These are phyloP conservation scores for Eucalyptus tenuipes DNA, from an alignment of 345 rosid species.

Conservation along the genomic window DNA sequence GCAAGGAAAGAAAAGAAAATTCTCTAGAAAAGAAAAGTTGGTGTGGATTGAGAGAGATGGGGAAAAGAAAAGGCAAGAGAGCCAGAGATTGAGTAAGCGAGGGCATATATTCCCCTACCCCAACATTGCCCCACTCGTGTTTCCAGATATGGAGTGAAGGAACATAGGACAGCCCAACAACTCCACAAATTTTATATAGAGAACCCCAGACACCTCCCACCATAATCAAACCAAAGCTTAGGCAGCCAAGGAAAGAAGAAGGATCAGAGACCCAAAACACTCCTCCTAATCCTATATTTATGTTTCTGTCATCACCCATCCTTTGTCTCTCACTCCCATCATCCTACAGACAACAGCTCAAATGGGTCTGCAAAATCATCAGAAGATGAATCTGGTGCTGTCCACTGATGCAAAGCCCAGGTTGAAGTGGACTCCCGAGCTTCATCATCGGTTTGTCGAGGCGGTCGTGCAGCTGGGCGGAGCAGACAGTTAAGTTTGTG, in stretches of 20 bases:
- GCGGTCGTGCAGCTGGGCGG: slow-evolving; percentile 82
- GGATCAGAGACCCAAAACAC: not conserved
- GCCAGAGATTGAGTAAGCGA: not conserved
- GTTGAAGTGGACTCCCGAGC: slow-evolving; percentile 93
- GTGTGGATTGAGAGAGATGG: not conserved
- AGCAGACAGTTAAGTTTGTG: slow-evolving; percentile 47
- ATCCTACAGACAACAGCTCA: not conserved
- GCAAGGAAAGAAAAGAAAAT: not conserved
- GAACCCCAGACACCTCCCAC: slow-evolving; percentile 3
- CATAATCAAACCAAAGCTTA: not conserved
- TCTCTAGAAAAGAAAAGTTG: not conserved
- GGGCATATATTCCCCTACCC: slow-evolving; percentile 13
- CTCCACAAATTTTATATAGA: not conserved
- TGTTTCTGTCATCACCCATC: slow-evolving; percentile 5
- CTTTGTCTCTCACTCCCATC: not conserved
- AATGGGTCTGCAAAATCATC: slow-evolving; percentile 29
- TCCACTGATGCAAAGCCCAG: slow-evolving; percentile 95
- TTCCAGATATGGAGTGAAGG: slow-evolving; percentile 1
- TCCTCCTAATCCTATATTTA: not conserved
- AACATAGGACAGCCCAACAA: slow-evolving; percentile 1
- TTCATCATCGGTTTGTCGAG: slow-evolving; percentile 76
- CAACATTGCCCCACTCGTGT: slow-evolving; percentile 4
- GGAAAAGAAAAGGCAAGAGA: not conserved
- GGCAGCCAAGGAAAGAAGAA: not conserved
- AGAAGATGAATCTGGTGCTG: slow-evolving; percentile 57